Percentiles rank a stretch among this genome's conserved stretches.
These are phyloP conservation scores for Astragalus glycyphyllos DNA, from an alignment of 306 rosid species.

Conservation along the genomic window DNA sequence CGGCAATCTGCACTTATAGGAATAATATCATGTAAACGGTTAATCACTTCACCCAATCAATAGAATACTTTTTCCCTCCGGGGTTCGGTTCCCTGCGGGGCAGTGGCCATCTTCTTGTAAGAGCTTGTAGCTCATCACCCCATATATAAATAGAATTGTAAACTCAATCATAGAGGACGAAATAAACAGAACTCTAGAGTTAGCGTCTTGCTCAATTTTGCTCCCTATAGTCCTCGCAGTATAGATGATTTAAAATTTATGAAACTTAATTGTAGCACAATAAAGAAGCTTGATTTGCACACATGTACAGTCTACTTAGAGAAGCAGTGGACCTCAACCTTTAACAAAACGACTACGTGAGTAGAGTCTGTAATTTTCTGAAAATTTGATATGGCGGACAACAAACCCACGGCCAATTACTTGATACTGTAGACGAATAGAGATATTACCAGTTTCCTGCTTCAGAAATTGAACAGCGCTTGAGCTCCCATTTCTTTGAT, in stretches of 20 bases:
- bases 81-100: too few species aligned
- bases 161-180: neutral
- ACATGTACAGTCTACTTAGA: slow-evolving; percentile 17
- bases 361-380: slow-evolving; percentile 93
- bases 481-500: too few species aligned
- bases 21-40: slow-evolving; percentile 18
- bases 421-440: slow-evolving; percentile 73
- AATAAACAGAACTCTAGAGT: neutral
- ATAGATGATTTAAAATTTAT: neutral
- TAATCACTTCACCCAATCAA: too few species aligned
- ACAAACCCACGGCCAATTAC: slow-evolving; percentile 98
- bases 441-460: slow-evolving; percentile 34
- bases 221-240: neutral
- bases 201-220: neutral
- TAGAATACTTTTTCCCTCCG: too few species aligned
- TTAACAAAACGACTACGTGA: slow-evolving; percentile 97
- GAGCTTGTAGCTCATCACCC: neutral
- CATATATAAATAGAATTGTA: neutral
- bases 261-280: neutral
- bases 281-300: slow-evolving; percentile 8
- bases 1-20: neutral
- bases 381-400: slow-evolving; percentile 88
- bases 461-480: too few species aligned
- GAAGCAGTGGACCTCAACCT: slow-evolving; percentile 63
- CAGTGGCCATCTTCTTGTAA: neutral